These are phyloP conservation scores for Westerdykella sp. DNA, from an alignment of 2,329 filamentous ascomycete genomes.

Conservation along the genomic window DNA sequence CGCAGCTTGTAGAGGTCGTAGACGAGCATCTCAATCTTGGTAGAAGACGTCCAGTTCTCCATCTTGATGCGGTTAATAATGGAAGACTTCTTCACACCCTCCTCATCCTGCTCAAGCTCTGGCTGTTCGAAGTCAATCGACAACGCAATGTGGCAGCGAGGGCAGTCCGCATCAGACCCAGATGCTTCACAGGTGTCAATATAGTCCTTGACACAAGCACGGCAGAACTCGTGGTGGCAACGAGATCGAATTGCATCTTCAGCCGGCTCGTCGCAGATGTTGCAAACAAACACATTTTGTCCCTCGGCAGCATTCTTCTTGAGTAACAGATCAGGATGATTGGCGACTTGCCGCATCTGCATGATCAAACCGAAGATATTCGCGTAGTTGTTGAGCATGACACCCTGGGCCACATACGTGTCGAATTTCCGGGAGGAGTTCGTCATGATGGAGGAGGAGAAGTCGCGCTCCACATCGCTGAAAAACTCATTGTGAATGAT, in stretches of 20 bases:
- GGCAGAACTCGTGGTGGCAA: constrained; percentile 90
- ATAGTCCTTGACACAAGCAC: constrained; percentile 72
- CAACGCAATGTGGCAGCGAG: constrained; percentile 82
- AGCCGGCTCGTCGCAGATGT: constrained; percentile 92
- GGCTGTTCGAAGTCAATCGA: constrained; percentile 92
- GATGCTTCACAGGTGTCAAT: constrained; percentile 67
- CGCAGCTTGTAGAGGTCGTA: constrained; percentile 90
- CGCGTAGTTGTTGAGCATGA: constrained; percentile 82
- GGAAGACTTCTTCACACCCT: constrained; percentile 82
- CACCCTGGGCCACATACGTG: constrained; percentile 89
- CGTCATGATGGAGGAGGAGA: constrained; percentile 92
- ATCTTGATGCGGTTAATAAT: constrained; percentile 99
- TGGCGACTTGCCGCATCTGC: constrained; percentile 97
- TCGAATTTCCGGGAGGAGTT: constrained; percentile 85
- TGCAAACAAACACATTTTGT: constrained; percentile 85
- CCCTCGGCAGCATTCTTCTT: constrained; percentile 75
- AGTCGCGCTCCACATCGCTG: constrained; percentile 90
- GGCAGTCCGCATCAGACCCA: constrained; percentile 62
- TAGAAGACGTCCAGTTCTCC: constrained; percentile 97
- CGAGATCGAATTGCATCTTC: constrained; percentile 89
- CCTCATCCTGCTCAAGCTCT: constrained; percentile 87
- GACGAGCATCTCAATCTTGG: constrained; percentile 94
- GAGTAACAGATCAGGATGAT: constrained; percentile 89
- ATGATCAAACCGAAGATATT: constrained; percentile 99
- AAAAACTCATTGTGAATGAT: constrained; percentile 93